Base-by-base conservation (phyloP, 2,329 filamentous ascomycete species). In the Tolypocladium nubicola region DNA sequence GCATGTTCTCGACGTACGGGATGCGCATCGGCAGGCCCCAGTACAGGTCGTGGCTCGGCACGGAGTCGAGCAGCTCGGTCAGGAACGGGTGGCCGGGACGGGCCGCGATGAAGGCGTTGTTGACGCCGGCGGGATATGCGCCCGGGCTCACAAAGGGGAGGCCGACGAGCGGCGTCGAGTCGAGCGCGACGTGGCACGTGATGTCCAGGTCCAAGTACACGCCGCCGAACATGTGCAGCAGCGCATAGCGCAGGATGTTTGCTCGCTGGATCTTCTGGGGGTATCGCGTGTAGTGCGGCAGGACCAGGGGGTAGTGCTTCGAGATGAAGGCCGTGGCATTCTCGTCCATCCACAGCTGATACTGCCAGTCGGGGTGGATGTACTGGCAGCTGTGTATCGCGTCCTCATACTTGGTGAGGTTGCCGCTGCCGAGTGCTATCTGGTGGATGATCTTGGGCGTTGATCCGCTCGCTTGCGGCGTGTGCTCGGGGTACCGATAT, bases 401-500 rank as follows among this genome's bases (percentile, higher is more conserved):
- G 21, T 47, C 54, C 33, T 61, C 57, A 47, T 65, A 61, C 5
- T 71, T 63, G 5, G 71, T 61, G 61, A 80, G 78, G 38, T 67
- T 67, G 1, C 76, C 78, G 58, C 77, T 76, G 0, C 72, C 67
- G 13, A 67, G 63, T 10, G 70, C 67, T 10, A 76, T 55, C 63
- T 79, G 61, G 55, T 64, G 61, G 38, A 64, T 60, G 33, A 63
- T 63, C 55, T 60, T 62, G 41, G 58, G 58, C 23, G 53, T 35
- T 7, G 38, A 41, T 43, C 1, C 38, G 11, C 8, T 19, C 35
- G n/a, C 10, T 5, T 53, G 37, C 6, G 37, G 21, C 11, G 19
- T 26, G 3, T 23, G 5, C 11, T 38, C 38, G 4, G 33, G 33
- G n/a, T 41, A 53, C 3, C 52, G 33, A 39, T 53, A 53, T 3